A percentile compares a stretch with the other conserved stretches of the same genome.
These are phyloP conservation scores for Tanacetum coccineum DNA, from an alignment of 129 eudicot genomes.

Conservation along the genomic window DNA sequence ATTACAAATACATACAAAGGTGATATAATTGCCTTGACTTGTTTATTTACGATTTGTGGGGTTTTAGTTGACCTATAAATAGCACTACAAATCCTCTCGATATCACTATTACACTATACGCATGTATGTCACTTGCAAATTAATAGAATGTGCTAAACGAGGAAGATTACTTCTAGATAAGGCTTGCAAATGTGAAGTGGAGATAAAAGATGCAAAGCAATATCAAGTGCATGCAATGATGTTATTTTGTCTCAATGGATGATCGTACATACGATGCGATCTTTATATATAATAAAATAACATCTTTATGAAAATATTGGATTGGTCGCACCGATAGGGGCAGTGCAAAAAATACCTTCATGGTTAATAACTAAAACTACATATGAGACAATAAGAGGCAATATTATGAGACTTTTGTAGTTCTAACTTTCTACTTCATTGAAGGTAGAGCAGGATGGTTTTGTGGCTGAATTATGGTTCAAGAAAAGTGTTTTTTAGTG, in stretches of 20 bases:
- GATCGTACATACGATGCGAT: background rate
- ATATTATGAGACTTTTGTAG: too few species aligned
- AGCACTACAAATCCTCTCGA: slow-evolving; percentile 3
- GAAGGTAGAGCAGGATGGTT: too few species aligned
- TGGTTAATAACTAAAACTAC: too few species aligned
- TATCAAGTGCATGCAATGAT: slow-evolving; percentile 22
- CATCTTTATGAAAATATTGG: too few species aligned
- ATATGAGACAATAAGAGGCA: too few species aligned
- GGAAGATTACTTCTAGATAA: slow-evolving; percentile 26
- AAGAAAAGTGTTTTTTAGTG: too few species aligned
- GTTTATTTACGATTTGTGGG: slow-evolving; percentile 25
- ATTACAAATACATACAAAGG: background rate
- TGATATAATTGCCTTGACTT: background rate
- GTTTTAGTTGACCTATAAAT: slow-evolving; percentile 20
- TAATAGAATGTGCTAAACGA: slow-evolving; percentile 27
- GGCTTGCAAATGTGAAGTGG: slow-evolving; percentile 25
- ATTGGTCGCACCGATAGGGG: too few species aligned
- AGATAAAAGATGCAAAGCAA: slow-evolving; percentile 23
- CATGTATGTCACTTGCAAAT: background rate
- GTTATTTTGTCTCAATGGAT: slow-evolving; percentile 11
- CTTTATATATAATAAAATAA: too few species aligned
- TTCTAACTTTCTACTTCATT: too few species aligned
- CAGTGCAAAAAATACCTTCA: too few species aligned
- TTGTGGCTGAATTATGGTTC: too few species aligned
- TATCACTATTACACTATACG: background rate